A percentile compares a stretch with the other conserved stretches of the same genome.
phyloP scores from a whole-genome alignment of 2,329 filamentous ascomycete genomes.

The Gaeumannomyces sp. region DNA sequence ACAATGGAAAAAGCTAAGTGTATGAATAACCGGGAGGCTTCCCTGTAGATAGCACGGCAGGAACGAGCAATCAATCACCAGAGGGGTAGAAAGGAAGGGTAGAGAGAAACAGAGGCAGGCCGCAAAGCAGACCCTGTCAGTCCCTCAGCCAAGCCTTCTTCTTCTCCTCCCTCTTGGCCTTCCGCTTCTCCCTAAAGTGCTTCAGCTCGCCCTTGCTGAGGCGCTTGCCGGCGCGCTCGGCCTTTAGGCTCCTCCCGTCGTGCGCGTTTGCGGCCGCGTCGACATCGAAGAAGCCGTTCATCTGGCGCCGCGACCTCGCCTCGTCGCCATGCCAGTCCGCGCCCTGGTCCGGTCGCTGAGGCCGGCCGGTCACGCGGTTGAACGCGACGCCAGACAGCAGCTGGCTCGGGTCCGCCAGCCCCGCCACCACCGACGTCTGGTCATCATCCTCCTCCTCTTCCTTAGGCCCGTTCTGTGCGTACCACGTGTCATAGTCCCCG shows the following conservation, averaged over 20 bases:
- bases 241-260: conserved; percentile 84
- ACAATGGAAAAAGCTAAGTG: not conserved
- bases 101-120: not conserved
- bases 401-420: conserved; percentile 28
- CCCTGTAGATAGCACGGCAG: not conserved
- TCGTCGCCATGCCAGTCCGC: conserved; percentile 79
- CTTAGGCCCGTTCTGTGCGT: conserved; percentile 56
- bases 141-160: conserved; percentile 84
- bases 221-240: conserved; percentile 81
- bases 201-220: conserved; percentile 81
- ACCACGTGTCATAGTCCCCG: conserved; percentile 95
- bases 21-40: not conserved
- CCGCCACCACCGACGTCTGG: conserved; percentile 26
- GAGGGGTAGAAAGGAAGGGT: not conserved
- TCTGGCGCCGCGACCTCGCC: conserved; percentile 78
- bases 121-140: conserved; percentile 36
- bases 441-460: conserved; percentile 23
- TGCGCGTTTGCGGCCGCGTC: conserved; percentile 89
- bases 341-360: conserved; percentile 61
- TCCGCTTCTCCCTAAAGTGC: conserved; percentile 83
- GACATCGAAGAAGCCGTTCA: conserved; percentile 94
- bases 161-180: conserved; percentile 90
- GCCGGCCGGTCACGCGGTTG: conserved; percentile 84
- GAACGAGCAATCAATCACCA: too few species aligned
- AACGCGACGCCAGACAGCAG: conserved; percentile 43